Evolutionary conservation across 208 protist species (phyloP).

Genomic region (Trypanosoma melophagium): DNA sequence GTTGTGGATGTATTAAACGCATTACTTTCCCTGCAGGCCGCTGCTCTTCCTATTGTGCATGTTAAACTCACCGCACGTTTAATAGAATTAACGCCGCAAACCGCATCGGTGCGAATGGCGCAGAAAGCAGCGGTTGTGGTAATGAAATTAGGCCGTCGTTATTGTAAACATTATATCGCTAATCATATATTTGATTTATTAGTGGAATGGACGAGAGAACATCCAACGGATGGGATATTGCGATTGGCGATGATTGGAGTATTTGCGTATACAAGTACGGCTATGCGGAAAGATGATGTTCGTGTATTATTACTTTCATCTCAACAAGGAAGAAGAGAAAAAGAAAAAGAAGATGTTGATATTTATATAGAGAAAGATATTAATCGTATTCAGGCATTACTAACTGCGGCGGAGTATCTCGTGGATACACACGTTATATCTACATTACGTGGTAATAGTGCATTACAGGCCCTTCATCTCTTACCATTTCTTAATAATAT

Average conservation of each 20-base stretch:
- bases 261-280: slow-evolving; percentile 32
- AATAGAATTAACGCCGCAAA: slow-evolving; percentile 32
- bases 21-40: slow-evolving; percentile 46
- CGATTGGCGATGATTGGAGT: slow-evolving; percentile 53
- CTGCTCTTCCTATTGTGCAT: slow-evolving; percentile 40
- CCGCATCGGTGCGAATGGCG: slow-evolving; percentile 24
- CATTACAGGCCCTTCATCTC: slow-evolving; percentile 39
- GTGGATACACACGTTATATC: slow-evolving; percentile 13
- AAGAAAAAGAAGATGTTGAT: not conserved
- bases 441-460: slow-evolving; percentile 24
- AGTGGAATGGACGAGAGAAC: slow-evolving; percentile 6
- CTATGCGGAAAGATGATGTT: not conserved
- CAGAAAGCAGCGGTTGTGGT: slow-evolving; percentile 65
- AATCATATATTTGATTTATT: slow-evolving; percentile 44
- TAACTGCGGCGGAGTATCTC: slow-evolving; percentile 10
- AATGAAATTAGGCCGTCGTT: slow-evolving; percentile 41
- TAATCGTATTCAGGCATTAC: slow-evolving; percentile 1
- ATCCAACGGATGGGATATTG: slow-evolving; percentile 35
- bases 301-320: not conserved
- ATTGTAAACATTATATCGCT: slow-evolving; percentile 14
- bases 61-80: slow-evolving; percentile 45
- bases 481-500: slow-evolving; percentile 1
- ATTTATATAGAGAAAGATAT: not conserved
- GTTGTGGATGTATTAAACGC: slow-evolving; percentile 50
- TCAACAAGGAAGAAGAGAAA: no score